These are phyloP conservation scores for Brassica juncea DNA, from an alignment of 345 rosid species.

Conservation along the genomic window DNA sequence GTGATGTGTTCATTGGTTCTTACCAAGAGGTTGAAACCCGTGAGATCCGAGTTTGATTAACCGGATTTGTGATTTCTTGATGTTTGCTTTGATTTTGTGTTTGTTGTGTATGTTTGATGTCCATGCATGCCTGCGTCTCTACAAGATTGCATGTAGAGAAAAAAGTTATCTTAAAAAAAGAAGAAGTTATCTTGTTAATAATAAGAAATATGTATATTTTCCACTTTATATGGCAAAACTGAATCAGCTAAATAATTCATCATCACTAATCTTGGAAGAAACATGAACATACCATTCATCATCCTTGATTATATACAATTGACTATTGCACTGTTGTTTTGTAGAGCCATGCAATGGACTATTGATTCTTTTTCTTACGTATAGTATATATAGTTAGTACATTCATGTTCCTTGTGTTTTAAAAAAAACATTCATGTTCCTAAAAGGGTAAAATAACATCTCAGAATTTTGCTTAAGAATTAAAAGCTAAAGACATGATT, in stretches of 20 bases:
- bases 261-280: background rate
- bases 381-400: too few species aligned
- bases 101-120: slow-evolving; percentile 14
- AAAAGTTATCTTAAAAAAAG: background rate
- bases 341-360: background rate
- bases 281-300: background rate
- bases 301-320: background rate
- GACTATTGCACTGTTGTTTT: background rate
- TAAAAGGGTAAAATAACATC: background rate
- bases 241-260: background rate
- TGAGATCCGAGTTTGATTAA: slow-evolving; percentile 16
- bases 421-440: too few species aligned
- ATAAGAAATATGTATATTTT: slow-evolving; percentile 10
- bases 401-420: too few species aligned
- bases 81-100: slow-evolving; percentile 14
- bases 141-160: slow-evolving; percentile 9
- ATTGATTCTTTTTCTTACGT: background rate
- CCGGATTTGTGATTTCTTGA: background rate
- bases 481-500: too few species aligned
- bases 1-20: slow-evolving; percentile 68
- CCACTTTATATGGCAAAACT: background rate
- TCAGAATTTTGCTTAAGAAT: too few species aligned
- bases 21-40: slow-evolving; percentile 48
- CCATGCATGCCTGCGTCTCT: background rate
- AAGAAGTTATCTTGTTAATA: slow-evolving; percentile 3